Percentiles rank a stretch among this genome's conserved stretches.
phyloP scores from a whole-genome alignment of 257 asterid genomes.

The Fraxinus anomala region DNA sequence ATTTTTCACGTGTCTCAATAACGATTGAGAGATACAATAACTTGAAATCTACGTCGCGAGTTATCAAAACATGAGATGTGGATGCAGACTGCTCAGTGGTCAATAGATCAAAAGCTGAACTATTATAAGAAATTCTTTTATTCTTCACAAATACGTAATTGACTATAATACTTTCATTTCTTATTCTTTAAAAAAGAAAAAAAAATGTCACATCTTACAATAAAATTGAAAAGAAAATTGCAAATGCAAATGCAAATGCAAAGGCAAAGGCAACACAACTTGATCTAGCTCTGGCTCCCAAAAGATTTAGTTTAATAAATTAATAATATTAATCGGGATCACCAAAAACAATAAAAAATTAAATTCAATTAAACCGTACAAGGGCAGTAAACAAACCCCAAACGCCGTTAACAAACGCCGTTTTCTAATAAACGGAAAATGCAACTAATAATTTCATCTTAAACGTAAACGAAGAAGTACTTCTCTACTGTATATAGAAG shows the following conservation, averaged over 20 bases:
- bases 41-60: not conserved
- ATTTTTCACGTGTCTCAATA: not conserved
- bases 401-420: constrained; percentile 44
- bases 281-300: constrained; percentile 39
- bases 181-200: no score
- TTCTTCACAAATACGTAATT: no score
- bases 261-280: not conserved
- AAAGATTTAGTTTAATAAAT: constrained; percentile 52
- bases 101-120: no score
- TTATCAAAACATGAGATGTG: not conserved
- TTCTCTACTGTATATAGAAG: not conserved
- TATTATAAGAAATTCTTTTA: no score
- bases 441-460: no score
- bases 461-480: constrained; percentile 30
- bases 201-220: no score
- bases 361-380: constrained; percentile 30
- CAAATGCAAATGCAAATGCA: not conserved
- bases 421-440: no score
- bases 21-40: no score
- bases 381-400: constrained; percentile 36
- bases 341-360: constrained; percentile 44
- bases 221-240: not conserved
- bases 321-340: constrained; percentile 72
- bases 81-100: not conserved
- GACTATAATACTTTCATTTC: not conserved